Evolutionary conservation across 352 stramenopile species (phyloP), one percentile per base, ranked within the genome.

Genomic region (Globisporangium recalcitrans): DNA sequence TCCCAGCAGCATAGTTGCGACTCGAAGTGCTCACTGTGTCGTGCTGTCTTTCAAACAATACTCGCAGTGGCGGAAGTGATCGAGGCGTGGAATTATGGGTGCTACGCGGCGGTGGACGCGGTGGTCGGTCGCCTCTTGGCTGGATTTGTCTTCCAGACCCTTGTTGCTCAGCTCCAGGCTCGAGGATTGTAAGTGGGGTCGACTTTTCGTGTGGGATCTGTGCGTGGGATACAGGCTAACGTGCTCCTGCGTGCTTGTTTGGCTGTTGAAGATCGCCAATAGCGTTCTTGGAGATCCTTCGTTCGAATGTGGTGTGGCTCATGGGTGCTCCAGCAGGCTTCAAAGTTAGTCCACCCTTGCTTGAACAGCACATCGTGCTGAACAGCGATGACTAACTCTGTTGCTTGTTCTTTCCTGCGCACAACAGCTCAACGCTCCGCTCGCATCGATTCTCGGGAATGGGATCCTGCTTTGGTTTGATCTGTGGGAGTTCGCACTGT

Each of bases 361-460:
- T 48, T 32, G 14, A 10, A 34, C 7, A 26, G 31, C 44, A 34
- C 4, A 8, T 62, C 44, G 53, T 14, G 21, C 14, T 44, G 4
- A n/a, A 6, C 2, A n/a, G 16, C 38, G 21, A 16, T 27, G 11
- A 32, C 49, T 14, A 36, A 52, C 36, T 7, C 10, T 36, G 5
- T 22, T 47, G 16, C 1, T 21, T 5, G 27, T 31, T 4, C 10
- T 51, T 22, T 60, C 22, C 3, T 11, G 31, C 19, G 5, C 4
- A 3, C 7, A 47, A 21, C n/a, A 80, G 71, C 67, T 98, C 7
- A 98, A 98, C 64, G 77, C 88, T 5, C 78, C 89, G 0, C 68
- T 98, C 8, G 94, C 93, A 1, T 80, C 86, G 14, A 93, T 93
- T 49, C 73, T 98, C 36, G 88, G 87, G 55, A 90, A 89, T 42